A percentile compares a stretch with the other conserved stretches of the same genome.
Evolutionary conservation across 1,284 basidiomycete species (phyloP).

Genomic region (Ceratobasidium sp.): DNA sequence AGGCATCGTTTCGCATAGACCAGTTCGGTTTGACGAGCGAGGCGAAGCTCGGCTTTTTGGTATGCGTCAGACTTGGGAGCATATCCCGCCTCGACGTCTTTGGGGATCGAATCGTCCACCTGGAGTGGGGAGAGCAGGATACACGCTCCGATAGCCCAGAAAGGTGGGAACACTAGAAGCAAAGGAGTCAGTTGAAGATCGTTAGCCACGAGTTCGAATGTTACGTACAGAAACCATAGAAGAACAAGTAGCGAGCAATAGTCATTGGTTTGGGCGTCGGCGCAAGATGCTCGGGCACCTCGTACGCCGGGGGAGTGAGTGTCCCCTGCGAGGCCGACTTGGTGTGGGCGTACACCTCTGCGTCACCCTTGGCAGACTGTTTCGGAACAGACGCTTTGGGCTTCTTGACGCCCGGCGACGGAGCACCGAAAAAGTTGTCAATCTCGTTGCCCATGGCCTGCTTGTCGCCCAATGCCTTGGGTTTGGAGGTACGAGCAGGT

Average conservation of each 20-base stretch:
- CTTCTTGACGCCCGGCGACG: slow-evolving; percentile 18
- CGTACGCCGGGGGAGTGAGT: slow-evolving; percentile 26
- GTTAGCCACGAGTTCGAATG: not conserved
- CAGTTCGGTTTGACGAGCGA: slow-evolving; percentile 28
- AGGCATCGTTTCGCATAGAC: slow-evolving; percentile 32
- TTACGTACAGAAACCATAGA: slow-evolving; percentile 35
- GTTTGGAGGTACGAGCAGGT: not conserved
- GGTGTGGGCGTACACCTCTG: not conserved
- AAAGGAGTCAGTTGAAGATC: not conserved
- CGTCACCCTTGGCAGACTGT: not conserved
- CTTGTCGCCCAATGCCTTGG: not conserved
- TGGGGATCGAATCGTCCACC: not conserved
- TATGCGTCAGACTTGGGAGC: not conserved
- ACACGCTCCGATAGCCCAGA: slow-evolving; percentile 33
- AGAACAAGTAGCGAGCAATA: slow-evolving; percentile 18
- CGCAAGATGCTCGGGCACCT: slow-evolving; percentile 24
- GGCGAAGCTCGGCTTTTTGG: slow-evolving; percentile 20
- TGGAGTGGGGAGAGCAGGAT: slow-evolving; percentile 13
- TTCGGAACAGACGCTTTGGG: slow-evolving; percentile 27
- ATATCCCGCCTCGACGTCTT: slow-evolving; percentile 35
- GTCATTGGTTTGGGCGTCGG: slow-evolving; percentile 14
- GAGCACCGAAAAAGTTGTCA: slow-evolving; percentile 20
- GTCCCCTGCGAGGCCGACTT: not conserved
- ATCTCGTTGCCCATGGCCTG: not conserved
- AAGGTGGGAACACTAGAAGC: slow-evolving; percentile 31